These are phyloP conservation scores for Entophlyctis helioformis DNA, from an alignment of 192 early-diverging fungal species.

Conservation along the genomic window DNA sequence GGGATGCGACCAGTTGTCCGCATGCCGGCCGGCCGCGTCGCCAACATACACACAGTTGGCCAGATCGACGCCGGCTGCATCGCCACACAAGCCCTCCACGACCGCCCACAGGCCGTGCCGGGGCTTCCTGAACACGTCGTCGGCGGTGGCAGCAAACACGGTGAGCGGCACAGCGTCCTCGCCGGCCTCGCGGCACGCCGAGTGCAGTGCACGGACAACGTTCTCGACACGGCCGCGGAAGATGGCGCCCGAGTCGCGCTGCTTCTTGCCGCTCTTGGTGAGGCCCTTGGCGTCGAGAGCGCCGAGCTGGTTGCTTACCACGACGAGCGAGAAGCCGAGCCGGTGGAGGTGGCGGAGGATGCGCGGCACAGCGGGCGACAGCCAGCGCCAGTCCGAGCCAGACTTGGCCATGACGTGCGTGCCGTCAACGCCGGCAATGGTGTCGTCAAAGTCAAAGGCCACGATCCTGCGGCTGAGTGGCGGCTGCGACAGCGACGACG, in stretches of 20 bases:
- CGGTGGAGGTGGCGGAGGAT: constrained; percentile 38
- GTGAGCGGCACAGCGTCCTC: constrained; percentile 43
- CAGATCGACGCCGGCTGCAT: constrained; percentile 35
- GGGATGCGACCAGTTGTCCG: constrained; percentile 39
- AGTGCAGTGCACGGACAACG: constrained; percentile 28
- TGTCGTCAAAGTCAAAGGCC: constrained; percentile 68
- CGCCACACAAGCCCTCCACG: constrained; percentile 24
- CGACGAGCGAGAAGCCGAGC: constrained; percentile 53
- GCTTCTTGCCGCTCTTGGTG: constrained; percentile 6
- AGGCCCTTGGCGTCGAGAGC: constrained; percentile 11
- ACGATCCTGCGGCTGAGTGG: too few relatives aligned
- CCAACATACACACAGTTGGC: constrained; percentile 70
- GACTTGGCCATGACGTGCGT: constrained; percentile 48
- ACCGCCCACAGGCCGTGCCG: constrained; percentile 56
- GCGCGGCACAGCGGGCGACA: constrained; percentile 39
- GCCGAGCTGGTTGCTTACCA: constrained; percentile 67
- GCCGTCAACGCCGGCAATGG: constrained; percentile 60
- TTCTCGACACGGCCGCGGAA: too few relatives aligned
- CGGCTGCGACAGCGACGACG: too few relatives aligned
- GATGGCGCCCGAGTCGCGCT: too few relatives aligned
- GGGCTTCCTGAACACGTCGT: constrained; percentile 65
- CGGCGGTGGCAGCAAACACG: constrained; percentile 56
- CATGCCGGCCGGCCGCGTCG: constrained; percentile 77
- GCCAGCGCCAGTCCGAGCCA: constrained; percentile 71
- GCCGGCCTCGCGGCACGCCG: background rate